A percentile compares a stretch with the other conserved stretches of the same genome.
phyloP scores from a whole-genome alignment of 2,329 filamentous ascomycete species.

The Raffaelea albimanens region DNA sequence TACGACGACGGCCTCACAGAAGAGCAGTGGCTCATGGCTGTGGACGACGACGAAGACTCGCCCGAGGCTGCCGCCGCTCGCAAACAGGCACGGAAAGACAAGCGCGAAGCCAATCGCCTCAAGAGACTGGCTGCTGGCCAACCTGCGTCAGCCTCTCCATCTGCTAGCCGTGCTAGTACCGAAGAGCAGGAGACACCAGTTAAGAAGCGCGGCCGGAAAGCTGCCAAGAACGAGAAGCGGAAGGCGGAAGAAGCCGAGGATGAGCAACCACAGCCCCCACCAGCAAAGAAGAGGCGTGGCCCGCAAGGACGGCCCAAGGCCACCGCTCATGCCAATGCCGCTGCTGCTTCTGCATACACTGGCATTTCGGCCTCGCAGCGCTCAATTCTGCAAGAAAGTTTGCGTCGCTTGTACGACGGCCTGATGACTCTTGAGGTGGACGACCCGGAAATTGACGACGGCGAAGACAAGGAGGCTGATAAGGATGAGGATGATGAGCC shows the following conservation, averaged over 20 bases:
- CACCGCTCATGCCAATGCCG: slow-evolving; percentile 18
- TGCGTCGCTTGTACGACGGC: slow-evolving; percentile 67
- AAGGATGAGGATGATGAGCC: slow-evolving; percentile 47
- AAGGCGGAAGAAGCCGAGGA: slow-evolving; percentile 75
- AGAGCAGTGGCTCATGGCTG: slow-evolving; percentile 97
- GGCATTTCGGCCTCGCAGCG: slow-evolving; percentile 62
- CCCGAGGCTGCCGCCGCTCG: slow-evolving; percentile 88
- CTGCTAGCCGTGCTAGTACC: slow-evolving; percentile 70
- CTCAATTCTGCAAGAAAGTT: slow-evolving; percentile 65
- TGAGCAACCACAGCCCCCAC: slow-evolving; percentile 64
- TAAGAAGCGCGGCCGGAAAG: slow-evolving; percentile 81
- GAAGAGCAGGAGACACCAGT: slow-evolving; percentile 67
- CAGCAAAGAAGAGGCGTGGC: slow-evolving; percentile 68
- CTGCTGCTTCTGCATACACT: slow-evolving; percentile 27
- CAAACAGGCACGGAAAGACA: slow-evolving; percentile 77
- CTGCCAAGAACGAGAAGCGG: slow-evolving; percentile 70
- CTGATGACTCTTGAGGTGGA: slow-evolving; percentile 81
- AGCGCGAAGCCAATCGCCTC: slow-evolving; percentile 65
- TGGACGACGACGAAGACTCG: slow-evolving; percentile 90
- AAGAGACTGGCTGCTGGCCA: slow-evolving; percentile 37
- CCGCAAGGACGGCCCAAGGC: slow-evolving; percentile 62
- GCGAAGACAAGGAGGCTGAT: slow-evolving; percentile 32
- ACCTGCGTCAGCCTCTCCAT: slow-evolving; percentile 48
- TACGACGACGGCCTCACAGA: slow-evolving; percentile 97
- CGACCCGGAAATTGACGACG: slow-evolving; percentile 48